Conservation (phyloP, 192 early-diverging fungal species). For the Geosiphon pyriformis region DNA sequence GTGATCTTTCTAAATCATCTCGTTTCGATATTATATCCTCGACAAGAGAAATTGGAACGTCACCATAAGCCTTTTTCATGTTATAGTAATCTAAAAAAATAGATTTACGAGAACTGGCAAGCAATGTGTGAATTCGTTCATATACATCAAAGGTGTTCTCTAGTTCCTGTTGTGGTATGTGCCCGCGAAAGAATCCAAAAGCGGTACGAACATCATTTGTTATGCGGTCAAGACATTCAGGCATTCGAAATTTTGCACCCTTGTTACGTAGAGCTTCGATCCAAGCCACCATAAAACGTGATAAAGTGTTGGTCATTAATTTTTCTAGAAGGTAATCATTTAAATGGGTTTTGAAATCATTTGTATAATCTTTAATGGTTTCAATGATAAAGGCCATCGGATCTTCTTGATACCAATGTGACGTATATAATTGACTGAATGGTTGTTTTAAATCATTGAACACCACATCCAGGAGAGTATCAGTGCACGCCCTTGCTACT, state of each 20-base stretch:
- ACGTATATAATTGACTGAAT: slow-evolving; percentile 66
- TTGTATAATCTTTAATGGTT: slow-evolving; percentile 92
- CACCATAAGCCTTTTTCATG: slow-evolving; percentile 85
- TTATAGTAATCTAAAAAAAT: slow-evolving; percentile 90
- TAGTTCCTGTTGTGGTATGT: slow-evolving; percentile 68
- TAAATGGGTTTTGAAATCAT: slow-evolving; percentile 81
- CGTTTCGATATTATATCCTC: slow-evolving; percentile 83
- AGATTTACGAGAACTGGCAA: slow-evolving; percentile 76
- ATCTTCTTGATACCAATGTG: slow-evolving; percentile 89
- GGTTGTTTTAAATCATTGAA: slow-evolving; percentile 78
- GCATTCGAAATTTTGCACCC: slow-evolving; percentile 67
- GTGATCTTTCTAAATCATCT: slow-evolving; percentile 86
- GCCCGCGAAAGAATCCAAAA: slow-evolving; percentile 74
- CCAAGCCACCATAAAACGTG: slow-evolving; percentile 77
- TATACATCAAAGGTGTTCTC: slow-evolving; percentile 77
- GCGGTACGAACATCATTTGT: slow-evolving; percentile 64
- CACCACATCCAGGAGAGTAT: slow-evolving; percentile 77
- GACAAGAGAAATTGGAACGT: slow-evolving; percentile 86
- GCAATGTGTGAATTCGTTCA: slow-evolving; percentile 70
- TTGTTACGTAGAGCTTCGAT: slow-evolving; percentile 82
- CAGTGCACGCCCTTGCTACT: slow-evolving; percentile 69
- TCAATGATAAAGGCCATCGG: slow-evolving; percentile 82
- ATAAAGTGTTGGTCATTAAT: slow-evolving; percentile 80
- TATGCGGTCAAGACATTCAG: slow-evolving; percentile 63
- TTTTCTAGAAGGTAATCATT: slow-evolving; percentile 86